Conservation (phyloP, 2,329 filamentous ascomycete genomes). For the Pseudocercospora fuligena region DNA sequence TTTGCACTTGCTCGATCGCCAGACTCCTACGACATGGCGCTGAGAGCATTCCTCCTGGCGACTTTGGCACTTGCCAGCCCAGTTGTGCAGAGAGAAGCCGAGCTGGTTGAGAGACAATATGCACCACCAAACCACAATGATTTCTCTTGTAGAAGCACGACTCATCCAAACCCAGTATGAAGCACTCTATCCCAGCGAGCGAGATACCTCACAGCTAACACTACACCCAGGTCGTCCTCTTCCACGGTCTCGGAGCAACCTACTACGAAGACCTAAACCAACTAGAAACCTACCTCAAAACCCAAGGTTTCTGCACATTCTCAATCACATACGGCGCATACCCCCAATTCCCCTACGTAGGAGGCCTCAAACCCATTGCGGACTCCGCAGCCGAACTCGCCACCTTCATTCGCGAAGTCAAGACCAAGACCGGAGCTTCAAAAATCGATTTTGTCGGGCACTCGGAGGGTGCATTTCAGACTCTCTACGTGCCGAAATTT, state of each 20-base stretch:
- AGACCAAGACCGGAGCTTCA: conserved; percentile 23
- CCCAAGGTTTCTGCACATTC: conserved; percentile 32
- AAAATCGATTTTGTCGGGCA: conserved; percentile 34
- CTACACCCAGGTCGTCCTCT: conserved; percentile 21
- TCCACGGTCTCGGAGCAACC: conserved; percentile 35
- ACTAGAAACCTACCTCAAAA: conserved; percentile 30
- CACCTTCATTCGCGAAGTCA: conserved; percentile 27
- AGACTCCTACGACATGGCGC: not conserved
- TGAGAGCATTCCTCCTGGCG: not conserved
- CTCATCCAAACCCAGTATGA: conserved; percentile 31
- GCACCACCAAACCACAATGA: conserved; percentile 30
- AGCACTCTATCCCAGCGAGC: not conserved
- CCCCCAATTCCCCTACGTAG: conserved; percentile 27
- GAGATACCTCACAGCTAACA: not conserved
- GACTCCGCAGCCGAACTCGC: conserved; percentile 30
- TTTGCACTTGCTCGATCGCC: not conserved
- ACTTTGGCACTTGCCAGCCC: conserved; percentile 4
- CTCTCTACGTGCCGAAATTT: conserved; percentile 33
- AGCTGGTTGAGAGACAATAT: conserved; percentile 11
- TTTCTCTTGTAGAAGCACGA: conserved; percentile 29
- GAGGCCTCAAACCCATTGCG: conserved; percentile 29
- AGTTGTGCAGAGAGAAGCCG: conserved; percentile 4
- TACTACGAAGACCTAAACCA: conserved; percentile 36
- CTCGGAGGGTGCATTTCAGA: conserved; percentile 34
- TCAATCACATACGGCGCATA: conserved; percentile 33